Conservation (phyloP, 345 rosid genomes). For the Fremontodendron californicum region DNA sequence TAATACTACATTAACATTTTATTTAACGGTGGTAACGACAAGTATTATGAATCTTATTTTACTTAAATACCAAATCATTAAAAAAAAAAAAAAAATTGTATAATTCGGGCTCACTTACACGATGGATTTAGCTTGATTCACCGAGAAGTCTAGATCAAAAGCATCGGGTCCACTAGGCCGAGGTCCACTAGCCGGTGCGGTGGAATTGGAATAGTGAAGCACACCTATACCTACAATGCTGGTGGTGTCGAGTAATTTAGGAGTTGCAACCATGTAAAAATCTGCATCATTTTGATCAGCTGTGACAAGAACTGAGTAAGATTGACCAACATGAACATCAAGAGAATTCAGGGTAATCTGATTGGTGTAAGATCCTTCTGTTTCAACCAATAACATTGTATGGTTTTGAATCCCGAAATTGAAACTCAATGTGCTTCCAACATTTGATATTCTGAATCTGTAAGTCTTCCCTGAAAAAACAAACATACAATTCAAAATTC, state of each 20-base stretch:
- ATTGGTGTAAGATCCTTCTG: slow-evolving; percentile 47
- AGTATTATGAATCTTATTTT: too few relatives aligned
- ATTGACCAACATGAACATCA: slow-evolving; percentile 45
- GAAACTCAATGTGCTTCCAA: slow-evolving; percentile 28
- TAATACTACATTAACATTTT: too few relatives aligned
- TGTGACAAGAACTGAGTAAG: slow-evolving; percentile 44
- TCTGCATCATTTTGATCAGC: slow-evolving; percentile 36
- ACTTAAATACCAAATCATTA: too few relatives aligned
- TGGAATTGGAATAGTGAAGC: slow-evolving; percentile 36
- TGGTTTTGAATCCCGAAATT: slow-evolving; percentile 47
- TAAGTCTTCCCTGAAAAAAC: slow-evolving; percentile 35
- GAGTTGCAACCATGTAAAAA: slow-evolving; percentile 40
- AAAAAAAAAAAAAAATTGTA: too few relatives aligned
- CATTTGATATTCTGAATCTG: slow-evolving; percentile 46
- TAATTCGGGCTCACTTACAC: slow-evolving; percentile 13
- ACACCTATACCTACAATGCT: slow-evolving; percentile 32
- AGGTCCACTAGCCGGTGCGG: slow-evolving; percentile 19
- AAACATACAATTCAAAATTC: background rate
- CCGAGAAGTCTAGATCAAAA: slow-evolving; percentile 31
- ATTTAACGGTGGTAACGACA: too few relatives aligned
- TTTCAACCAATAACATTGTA: slow-evolving; percentile 41
- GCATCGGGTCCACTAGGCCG: slow-evolving; percentile 41
- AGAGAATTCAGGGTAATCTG: slow-evolving; percentile 34
- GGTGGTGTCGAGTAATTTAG: slow-evolving; percentile 21
- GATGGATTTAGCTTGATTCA: slow-evolving; percentile 40